Base-by-base conservation (phyloP, 108 stramenopile species). In the Cyclostephanos tholiformis region DNA sequence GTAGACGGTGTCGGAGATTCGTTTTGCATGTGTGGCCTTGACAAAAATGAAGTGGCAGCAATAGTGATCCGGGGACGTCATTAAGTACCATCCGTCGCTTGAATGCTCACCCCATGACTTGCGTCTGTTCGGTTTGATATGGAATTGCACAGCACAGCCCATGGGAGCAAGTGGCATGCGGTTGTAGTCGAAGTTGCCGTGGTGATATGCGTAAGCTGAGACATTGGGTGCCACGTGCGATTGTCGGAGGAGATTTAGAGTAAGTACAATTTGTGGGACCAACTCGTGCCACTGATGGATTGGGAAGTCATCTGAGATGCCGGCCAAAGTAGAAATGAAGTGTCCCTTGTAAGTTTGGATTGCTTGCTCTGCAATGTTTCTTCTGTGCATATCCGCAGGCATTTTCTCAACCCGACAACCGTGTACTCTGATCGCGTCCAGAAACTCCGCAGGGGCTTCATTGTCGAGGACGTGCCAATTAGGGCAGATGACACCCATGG, bases 291-390 rank as follows among this genome's bases (percentile, higher is more conserved):
- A 32, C 32, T 32, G 32, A 32, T 32, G 32, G 32, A 32, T 32
- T 32, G 32, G 32, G 32, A 32, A 32, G 32, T 32, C 32, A 4
- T 32, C 32, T 2, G 32, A 83, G 77, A 84, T 32, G 58, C 35
- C 46, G 67, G 65, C 17, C 79, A 22, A 16, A 80, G 83, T 19
- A 71, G 61, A 14, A 44, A 62, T 7, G 23, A 58, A 71, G n/a
- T 7, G 71, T 1, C n/a, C 69, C 46, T 72, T 65, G 58, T 69
- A 86, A 17, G 85, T 86, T 32, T 60, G 79, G 16, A 86, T 83
- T 30, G 86, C 86, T 2, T 66, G 59, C 50, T 87, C 72, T 4
- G 86, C 86, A 26, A 72, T 68, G 75, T 87, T 86, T 30, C 73
- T 49, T 29, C 82, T 36, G 57, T 86, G 82, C 16, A 59, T 43